Evolutionary conservation across 176 grass and related monocot species (phyloP).

Genomic region (Musa acuminata): DNA sequence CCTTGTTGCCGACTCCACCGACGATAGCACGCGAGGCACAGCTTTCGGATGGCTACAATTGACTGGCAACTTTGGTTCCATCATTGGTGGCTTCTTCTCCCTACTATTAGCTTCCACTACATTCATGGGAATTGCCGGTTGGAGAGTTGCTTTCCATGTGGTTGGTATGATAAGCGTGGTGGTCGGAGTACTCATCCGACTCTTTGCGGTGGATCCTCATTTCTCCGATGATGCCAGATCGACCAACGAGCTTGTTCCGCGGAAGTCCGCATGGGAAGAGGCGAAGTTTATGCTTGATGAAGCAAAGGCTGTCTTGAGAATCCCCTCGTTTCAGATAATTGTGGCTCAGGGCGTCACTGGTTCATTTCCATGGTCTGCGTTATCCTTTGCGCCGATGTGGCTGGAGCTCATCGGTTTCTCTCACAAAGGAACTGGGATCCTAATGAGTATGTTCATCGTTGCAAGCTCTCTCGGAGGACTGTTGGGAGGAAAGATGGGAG

Average conservation of each 20-base stretch:
- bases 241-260: background rate
- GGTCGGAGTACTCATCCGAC: constrained; percentile 42
- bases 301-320: constrained; percentile 56
- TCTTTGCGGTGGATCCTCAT: constrained; percentile 64
- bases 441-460: constrained; percentile 35
- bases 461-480: constrained; percentile 58
- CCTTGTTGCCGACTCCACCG: constrained; percentile 68
- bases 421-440: constrained; percentile 38
- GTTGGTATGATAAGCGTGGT: constrained; percentile 54
- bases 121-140: constrained; percentile 54
- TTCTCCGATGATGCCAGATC: constrained; percentile 18
- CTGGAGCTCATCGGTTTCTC: constrained; percentile 69
- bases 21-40: constrained; percentile 48
- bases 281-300: constrained; percentile 39
- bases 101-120: constrained; percentile 54
- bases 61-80: constrained; percentile 62
- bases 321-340: constrained; percentile 82
- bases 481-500: constrained; percentile 73
- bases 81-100: constrained; percentile 55
- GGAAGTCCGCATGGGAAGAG: constrained; percentile 41
- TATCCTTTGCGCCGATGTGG: constrained; percentile 79
- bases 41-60: constrained; percentile 88
- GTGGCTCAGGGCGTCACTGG: constrained; percentile 85
- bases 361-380: constrained; percentile 77
- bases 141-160: constrained; percentile 66